A percentile compares a stretch with the other conserved stretches of the same genome.
Evolutionary conservation across 306 rosid genomes (phyloP).

Genomic region (Trifolium repens): DNA sequence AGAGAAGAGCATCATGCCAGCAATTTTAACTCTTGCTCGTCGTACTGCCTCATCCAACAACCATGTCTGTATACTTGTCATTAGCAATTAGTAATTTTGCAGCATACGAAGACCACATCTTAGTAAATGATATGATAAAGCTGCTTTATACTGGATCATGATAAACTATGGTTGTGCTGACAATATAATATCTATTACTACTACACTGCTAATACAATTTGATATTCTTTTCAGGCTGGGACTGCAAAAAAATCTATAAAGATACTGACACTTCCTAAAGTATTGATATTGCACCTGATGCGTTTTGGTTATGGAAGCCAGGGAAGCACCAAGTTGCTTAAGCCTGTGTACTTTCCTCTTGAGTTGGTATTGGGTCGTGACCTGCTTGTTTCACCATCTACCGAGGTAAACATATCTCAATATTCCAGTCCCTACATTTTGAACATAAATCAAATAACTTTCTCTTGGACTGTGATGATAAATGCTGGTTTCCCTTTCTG

Average conservation of each 20-base stretch:
- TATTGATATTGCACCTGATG: slow-evolving; percentile 92
- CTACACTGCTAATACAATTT: slow-evolving; percentile 13
- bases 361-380: slow-evolving; percentile 80
- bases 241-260: slow-evolving; percentile 78
- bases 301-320: slow-evolving; percentile 94
- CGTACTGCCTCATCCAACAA: too few species aligned
- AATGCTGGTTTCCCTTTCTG: slow-evolving; percentile 7
- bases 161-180: neutral
- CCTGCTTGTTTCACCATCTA: slow-evolving; percentile 66
- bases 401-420: slow-evolving; percentile 56
- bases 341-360: slow-evolving; percentile 84
- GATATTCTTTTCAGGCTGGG: slow-evolving; percentile 64
- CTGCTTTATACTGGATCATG: slow-evolving; percentile 15
- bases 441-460: neutral
- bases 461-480: slow-evolving; percentile 14
- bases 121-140: slow-evolving; percentile 2
- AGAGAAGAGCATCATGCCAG: too few species aligned
- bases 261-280: slow-evolving; percentile 76
- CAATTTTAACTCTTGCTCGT: too few species aligned
- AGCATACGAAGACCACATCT: slow-evolving; percentile 4
- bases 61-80: too few species aligned
- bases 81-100: neutral
- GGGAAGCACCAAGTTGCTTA: slow-evolving; percentile 94
- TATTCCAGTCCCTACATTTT: slow-evolving; percentile 13
- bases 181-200: slow-evolving; percentile 22